Evolutionary conservation across 306 rosid species (phyloP).

Genomic region (Vachellia pachyceras): DNA sequence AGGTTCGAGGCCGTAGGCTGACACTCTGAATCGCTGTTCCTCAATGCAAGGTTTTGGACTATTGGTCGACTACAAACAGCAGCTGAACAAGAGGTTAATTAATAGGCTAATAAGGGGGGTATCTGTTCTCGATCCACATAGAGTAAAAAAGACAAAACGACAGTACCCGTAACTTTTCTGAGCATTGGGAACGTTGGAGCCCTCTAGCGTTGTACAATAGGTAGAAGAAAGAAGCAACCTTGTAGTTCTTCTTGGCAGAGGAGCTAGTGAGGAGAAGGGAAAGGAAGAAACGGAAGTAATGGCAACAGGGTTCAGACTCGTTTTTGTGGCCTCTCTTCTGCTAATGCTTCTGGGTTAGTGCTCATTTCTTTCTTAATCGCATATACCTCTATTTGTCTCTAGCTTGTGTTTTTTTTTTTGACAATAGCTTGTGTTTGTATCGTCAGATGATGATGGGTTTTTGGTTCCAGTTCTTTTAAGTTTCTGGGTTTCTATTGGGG

Average conservation of each 20-base stretch:
- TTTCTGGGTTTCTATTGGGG: conserved; percentile 10
- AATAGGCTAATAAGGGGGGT: neutral
- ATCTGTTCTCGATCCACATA: neutral
- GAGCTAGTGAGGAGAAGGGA: neutral
- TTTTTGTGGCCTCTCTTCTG: conserved; percentile 53
- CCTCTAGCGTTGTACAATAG: neutral
- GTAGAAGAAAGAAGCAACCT: neutral
- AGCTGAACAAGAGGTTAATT: neutral
- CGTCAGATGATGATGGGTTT: neutral
- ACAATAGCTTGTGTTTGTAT: neutral
- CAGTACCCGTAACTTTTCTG: conserved; percentile 61
- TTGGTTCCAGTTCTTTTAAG: neutral
- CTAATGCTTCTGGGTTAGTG: conserved; percentile 73
- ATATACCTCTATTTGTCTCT: neutral
- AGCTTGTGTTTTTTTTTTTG: neutral
- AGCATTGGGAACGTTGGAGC: conserved; percentile 9
- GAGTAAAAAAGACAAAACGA: conserved; percentile 1
- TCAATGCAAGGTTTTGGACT: conserved; percentile 4
- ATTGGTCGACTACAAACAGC: neutral
- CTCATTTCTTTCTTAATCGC: conserved; percentile 27
- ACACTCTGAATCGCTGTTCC: conserved; percentile 43
- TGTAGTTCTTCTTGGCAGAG: neutral
- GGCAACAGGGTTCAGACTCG: conserved; percentile 53
- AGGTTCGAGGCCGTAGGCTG: conserved; percentile 56
- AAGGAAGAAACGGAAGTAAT: conserved; percentile 34